Conservation (phyloP, 208 protist species). For the Acanthamoeba culbertsoni region DNA sequence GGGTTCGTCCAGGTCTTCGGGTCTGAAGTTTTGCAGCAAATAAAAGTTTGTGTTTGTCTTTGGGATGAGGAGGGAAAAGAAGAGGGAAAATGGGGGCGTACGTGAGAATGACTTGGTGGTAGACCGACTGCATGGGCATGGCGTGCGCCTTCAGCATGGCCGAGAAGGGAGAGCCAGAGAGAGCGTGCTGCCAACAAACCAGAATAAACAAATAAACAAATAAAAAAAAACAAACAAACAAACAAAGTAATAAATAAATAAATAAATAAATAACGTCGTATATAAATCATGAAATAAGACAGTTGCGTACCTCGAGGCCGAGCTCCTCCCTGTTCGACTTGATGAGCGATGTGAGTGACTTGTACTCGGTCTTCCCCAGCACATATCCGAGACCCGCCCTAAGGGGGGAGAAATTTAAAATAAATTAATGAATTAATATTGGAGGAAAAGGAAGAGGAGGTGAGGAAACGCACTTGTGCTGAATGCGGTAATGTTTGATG, state of each 20-base stretch:
- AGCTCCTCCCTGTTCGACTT: conserved; percentile 30
- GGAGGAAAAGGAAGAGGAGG: not conserved
- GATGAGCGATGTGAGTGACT: conserved; percentile 20
- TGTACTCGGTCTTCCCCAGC: conserved; percentile 49
- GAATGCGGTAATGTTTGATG: conserved; percentile 56
- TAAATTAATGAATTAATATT: not conserved
- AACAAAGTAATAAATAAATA: not conserved
- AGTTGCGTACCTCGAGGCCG: not conserved
- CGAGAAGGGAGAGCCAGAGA: conserved; percentile 29
- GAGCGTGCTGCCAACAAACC: not conserved
- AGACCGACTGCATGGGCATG: not conserved
- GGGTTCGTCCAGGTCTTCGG: not conserved
- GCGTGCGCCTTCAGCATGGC: conserved; percentile 33
- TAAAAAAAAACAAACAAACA: not conserved
- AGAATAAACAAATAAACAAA: no score
- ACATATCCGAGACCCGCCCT: conserved; percentile 35
- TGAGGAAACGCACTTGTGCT: not conserved
- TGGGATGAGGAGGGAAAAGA: not conserved
- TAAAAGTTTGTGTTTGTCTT: not conserved
- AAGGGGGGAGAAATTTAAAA: not conserved
- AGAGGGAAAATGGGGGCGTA: no score
- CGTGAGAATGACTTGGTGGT: conserved; percentile 14
- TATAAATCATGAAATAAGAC: not conserved
- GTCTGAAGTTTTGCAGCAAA: not conserved
- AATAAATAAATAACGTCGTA: not conserved